phyloP scores from a whole-genome alignment of 176 grass and related monocot species.

The Carex myosuroides region DNA sequence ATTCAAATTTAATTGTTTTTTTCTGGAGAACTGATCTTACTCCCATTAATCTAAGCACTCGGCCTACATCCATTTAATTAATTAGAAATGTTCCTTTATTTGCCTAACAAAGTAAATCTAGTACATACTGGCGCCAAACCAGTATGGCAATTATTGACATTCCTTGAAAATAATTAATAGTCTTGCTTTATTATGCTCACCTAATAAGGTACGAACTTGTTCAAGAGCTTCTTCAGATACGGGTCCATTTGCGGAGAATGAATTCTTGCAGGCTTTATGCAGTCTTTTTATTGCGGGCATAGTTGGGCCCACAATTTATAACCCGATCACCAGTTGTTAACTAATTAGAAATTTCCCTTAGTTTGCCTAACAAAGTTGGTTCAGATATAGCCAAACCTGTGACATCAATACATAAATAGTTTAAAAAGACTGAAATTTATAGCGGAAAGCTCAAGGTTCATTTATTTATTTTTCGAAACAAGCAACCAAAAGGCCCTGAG shows the following conservation, averaged over 20 bases:
- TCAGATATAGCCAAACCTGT: slow-evolving; percentile 1
- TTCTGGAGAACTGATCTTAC: background rate
- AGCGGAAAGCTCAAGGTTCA: background rate
- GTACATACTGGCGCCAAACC: background rate
- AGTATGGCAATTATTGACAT: background rate
- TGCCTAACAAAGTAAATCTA: background rate
- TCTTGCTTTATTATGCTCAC: slow-evolving; percentile 30
- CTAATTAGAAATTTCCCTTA: slow-evolving; percentile 1
- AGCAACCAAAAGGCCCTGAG: background rate
- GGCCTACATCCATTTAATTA: background rate
- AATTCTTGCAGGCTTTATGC: slow-evolving; percentile 66
- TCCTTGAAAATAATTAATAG: background rate
- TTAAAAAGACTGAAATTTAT: background rate
- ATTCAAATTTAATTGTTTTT: background rate
- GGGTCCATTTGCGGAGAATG: slow-evolving; percentile 75
- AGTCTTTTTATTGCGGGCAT: slow-evolving; percentile 91
- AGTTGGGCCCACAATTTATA: slow-evolving; percentile 29
- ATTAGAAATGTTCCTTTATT: too few species aligned
- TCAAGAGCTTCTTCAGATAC: slow-evolving; percentile 82
- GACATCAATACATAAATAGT: background rate
- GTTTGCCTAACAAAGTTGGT: background rate
- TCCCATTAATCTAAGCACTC: background rate
- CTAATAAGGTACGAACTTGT: slow-evolving; percentile 72
- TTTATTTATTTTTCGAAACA: background rate
- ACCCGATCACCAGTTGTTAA: background rate